A percentile compares a stretch with the other conserved stretches of the same genome.
Conservation (phyloP, 306 rosid species). For the Glycine latifolia region DNA sequence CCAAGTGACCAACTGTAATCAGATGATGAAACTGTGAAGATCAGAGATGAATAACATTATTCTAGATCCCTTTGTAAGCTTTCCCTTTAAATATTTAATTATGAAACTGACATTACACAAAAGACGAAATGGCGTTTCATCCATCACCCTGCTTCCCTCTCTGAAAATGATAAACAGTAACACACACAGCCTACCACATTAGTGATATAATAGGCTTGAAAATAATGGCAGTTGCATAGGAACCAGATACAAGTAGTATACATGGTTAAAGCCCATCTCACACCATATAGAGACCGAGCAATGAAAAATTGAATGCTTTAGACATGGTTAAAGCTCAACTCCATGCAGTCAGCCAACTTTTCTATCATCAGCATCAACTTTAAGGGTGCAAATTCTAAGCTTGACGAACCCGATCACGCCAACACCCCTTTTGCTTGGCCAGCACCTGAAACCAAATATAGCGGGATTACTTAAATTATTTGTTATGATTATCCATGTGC, state of each 20-base stretch:
- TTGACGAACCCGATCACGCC: constrained; percentile 90
- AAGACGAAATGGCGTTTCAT: neutral
- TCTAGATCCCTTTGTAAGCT: neutral
- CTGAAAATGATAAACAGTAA: neutral
- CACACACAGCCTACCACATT: neutral
- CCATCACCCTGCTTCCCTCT: neutral
- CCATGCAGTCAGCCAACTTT: neutral
- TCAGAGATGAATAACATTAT: neutral
- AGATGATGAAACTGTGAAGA: neutral
- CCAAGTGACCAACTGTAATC: neutral
- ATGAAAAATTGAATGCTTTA: constrained; percentile 18
- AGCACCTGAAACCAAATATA: constrained; percentile 65
- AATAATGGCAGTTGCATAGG: neutral
- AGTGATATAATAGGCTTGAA: constrained; percentile 1
- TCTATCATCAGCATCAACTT: constrained; percentile 23
- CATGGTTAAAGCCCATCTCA: constrained; percentile 37
- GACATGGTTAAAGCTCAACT: constrained; percentile 26
- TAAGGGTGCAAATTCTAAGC: constrained; percentile 41
- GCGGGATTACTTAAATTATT: constrained; percentile 28
- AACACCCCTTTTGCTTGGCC: constrained; percentile 82
- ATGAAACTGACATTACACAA: neutral
- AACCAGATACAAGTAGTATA: constrained; percentile 16
- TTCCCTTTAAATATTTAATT: neutral
- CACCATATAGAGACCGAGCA: constrained; percentile 28
- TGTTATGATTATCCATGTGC: neutral